Evolutionary conservation across 1,139 yeast species (phyloP).

Genomic region (Magnusiomyces clavatus): DNA sequence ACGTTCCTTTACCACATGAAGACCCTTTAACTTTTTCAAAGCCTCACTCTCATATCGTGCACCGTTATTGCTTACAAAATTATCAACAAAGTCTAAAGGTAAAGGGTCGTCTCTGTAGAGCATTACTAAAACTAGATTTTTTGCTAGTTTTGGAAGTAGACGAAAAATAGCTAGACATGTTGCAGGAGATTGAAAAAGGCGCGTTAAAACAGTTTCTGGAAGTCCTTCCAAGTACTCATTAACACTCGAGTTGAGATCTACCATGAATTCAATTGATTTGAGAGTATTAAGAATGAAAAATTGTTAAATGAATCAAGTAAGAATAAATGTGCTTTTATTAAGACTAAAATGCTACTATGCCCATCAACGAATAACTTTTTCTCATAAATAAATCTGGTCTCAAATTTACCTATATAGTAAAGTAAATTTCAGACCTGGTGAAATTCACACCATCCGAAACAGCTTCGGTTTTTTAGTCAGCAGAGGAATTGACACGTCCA

Average conservation of each 20-base stretch:
- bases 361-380: no score
- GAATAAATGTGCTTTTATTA: no score
- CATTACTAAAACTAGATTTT: constrained; percentile 81
- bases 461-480: no score
- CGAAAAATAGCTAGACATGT: constrained; percentile 89
- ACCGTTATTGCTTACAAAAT: constrained; percentile 56
- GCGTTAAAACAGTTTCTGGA: constrained; percentile 73
- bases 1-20: constrained; percentile 68
- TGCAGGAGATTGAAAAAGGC: constrained; percentile 79
- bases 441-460: no score
- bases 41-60: constrained; percentile 60
- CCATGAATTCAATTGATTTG: not conserved
- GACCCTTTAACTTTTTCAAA: constrained; percentile 61
- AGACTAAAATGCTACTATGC: no score
- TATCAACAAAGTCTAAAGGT: constrained; percentile 57
- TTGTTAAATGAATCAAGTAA: no score
- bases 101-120: constrained; percentile 73
- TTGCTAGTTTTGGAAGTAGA: constrained; percentile 80
- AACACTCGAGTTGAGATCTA: constrained; percentile 59
- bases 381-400: no score
- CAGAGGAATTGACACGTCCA: no score
- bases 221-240: constrained; percentile 85
- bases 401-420: no score
- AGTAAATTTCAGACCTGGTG: no score
- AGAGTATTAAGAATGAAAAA: no score